Conservation (phyloP, 2,329 filamentous ascomycete genomes). For the Cryphonectria nitschkei region DNA sequence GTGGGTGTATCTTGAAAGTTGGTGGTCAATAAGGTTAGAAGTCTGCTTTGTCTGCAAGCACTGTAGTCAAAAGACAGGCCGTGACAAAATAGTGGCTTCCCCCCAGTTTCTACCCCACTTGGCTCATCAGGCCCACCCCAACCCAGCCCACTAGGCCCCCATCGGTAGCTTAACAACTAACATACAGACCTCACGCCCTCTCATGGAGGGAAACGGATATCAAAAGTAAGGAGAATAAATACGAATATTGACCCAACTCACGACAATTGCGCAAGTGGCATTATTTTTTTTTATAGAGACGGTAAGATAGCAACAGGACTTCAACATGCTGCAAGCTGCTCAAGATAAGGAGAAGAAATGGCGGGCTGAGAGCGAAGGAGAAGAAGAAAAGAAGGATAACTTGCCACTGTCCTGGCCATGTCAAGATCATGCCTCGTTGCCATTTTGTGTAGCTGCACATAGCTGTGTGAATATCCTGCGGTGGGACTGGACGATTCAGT, state of each 20-base stretch:
- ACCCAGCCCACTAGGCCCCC: too few species aligned
- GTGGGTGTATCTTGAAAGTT: constrained; percentile 4
- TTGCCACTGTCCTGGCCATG: constrained; percentile 5
- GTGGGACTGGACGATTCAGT: neutral
- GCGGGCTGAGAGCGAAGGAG: neutral
- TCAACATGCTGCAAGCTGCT: neutral
- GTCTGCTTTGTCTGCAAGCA: constrained; percentile 7
- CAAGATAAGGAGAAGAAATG: neutral
- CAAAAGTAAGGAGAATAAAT: neutral
- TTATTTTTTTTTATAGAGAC: neutral
- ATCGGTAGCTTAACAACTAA: neutral
- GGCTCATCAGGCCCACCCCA: too few species aligned
- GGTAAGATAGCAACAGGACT: neutral
- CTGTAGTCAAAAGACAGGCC: neutral
- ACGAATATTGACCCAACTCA: neutral
- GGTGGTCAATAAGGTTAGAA: constrained; percentile 3
- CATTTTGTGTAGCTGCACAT: neutral
- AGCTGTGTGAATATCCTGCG: neutral
- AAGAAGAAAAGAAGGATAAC: neutral
- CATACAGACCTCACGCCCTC: neutral
- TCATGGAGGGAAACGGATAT: neutral
- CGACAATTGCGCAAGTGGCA: neutral
- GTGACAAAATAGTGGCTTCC: neutral
- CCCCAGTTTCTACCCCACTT: neutral
- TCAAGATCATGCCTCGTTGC: neutral